Base-by-base conservation (phyloP, 23 red algal genomes). In the Agarophyton chilense region DNA sequence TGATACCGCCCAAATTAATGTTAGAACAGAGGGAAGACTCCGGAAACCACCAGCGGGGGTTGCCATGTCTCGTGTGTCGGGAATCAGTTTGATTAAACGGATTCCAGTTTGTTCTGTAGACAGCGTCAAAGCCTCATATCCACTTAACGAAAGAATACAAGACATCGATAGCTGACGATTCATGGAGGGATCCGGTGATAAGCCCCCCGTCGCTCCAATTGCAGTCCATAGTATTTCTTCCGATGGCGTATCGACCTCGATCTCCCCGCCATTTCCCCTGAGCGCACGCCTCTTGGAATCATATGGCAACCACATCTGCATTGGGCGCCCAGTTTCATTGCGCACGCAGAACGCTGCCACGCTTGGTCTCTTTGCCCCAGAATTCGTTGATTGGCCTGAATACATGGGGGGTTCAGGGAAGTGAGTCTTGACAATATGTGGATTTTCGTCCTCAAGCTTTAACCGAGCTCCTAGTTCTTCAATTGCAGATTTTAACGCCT, bases 341-440 rank as follows among this genome's bases (percentile, higher is more conserved):
- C 79, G 86, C 10, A 96, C 71, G 61, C 88, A 87, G 22, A 96
- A 96, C 10, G 94, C 94, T 13, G 94, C 94, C 18, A 96, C 94
- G 43, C 84, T 90, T 43, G 94, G 94, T 67, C 94, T 81, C 35
- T 52, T 72, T 3, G 88, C 55, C 21, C 62, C 60, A 51, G 63
- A 42, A 25, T 10, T 61, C 28, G 77, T 58, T 4, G 50, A 45
- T 18, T 58, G 54, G 36, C 46, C 81, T 33, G 55, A 43, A 10
- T 17, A 21, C 35, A 71, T 35, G 35, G 63, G 63, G 24, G 58
- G 49, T 16, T 28, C 29, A 6, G 50, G 29, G 24, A 49, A 49
- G 18, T 49, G 21, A 18, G 19, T 31, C 3, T 46, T 51, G 12
- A 44, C 46, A 7, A 21, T 40, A 12, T 65, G 60, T 38, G 16